Base-by-base conservation (phyloP, 1,284 basidiomycete genomes). In the Sparassis latifolia region DNA sequence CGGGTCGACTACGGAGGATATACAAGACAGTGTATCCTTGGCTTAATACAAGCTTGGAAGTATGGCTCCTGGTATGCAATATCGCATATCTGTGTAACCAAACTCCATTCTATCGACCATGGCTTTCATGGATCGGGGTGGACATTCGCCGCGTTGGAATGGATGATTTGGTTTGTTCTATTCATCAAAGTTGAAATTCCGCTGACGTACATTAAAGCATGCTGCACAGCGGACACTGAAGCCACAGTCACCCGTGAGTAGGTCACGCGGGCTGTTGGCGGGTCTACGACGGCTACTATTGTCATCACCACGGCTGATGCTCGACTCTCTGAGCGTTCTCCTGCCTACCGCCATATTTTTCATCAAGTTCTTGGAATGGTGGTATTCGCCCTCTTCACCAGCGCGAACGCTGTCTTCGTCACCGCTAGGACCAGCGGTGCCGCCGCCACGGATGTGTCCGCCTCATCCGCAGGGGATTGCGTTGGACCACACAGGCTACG, bases 291-390 rank as follows among this genome's bases (percentile, higher is more conserved):
- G 69, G 27, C 59, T 80, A 29, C 53, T 86, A 27, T 58, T 71
- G 48, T 68, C 66, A 38, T 80, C 83, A 7, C 88, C 88, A 4
- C 76, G 74, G 43, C 66, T 84, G 42, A 58, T 89, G 5, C 73
- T 91, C 38, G 85, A 90, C 62, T 91, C 86, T 2, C 73, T 95
- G 44, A 84, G 87, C 57, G 74, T 96, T 43, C 77, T 95, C 10
- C 79, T 97, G 7, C 93, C 97, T 2, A 89, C 90, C 3, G 86
- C 92, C 35, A 95, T 99, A 54, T 97, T 99, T 68, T 88, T 93
- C 66, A 80, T 99, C 75, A 97, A 97, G 69, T 96, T 99, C 68
- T 76, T 97, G 33, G 94, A 99, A 70, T 99, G 97, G 95, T 99
- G 97, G 95, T 99, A 98, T 68, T 96, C 93, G 12, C 91, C 95